Conservation (phyloP, 2,329 filamentous ascomycete species). For the Neofusicoccum kwambonambiense region DNA sequence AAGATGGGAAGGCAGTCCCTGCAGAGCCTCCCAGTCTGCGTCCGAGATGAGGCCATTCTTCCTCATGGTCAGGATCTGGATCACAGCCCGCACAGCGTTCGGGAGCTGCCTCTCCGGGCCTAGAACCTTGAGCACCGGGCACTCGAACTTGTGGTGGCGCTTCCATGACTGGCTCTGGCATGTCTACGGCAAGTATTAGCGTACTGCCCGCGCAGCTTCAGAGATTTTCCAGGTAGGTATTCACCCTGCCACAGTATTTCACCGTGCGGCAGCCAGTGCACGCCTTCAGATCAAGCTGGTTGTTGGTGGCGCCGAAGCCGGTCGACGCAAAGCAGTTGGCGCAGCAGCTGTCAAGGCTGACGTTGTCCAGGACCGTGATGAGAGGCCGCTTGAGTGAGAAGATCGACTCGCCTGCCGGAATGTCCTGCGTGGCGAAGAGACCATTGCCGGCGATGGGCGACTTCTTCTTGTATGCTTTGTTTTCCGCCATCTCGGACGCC, state of each 20-base stretch:
- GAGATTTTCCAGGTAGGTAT: conserved; percentile 21
- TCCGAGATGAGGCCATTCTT: conserved; percentile 38
- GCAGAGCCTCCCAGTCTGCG: conserved; percentile 45
- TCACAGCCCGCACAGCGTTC: conserved; percentile 54
- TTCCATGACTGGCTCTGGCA: conserved; percentile 63
- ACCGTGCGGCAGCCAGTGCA: conserved; percentile 60
- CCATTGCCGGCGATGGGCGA: conserved; percentile 47
- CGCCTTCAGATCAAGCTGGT: conserved; percentile 43
- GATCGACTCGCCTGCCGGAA: conserved; percentile 51
- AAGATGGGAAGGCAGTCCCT: conserved; percentile 49
- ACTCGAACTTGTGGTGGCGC: conserved; percentile 59
- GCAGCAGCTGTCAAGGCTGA: conserved; percentile 55
- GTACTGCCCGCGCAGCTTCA: background rate
- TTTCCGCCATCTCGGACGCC: conserved; percentile 1
- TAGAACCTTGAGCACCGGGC: conserved; percentile 37
- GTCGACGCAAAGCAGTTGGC: conserved; percentile 54
- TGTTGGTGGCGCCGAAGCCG: conserved; percentile 18
- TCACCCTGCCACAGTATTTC: conserved; percentile 60
- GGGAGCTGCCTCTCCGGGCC: conserved; percentile 45
- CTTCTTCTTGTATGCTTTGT: conserved; percentile 19
- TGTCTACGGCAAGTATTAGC: conserved; percentile 36
- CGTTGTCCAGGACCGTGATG: conserved; percentile 54
- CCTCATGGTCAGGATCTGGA: conserved; percentile 53
- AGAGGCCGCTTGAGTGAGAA: conserved; percentile 52
- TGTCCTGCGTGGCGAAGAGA: conserved; percentile 53